These are phyloP conservation scores for Vaccinium corymbosum DNA, from an alignment of 148 eudicot genomes.

Conservation along the genomic window DNA sequence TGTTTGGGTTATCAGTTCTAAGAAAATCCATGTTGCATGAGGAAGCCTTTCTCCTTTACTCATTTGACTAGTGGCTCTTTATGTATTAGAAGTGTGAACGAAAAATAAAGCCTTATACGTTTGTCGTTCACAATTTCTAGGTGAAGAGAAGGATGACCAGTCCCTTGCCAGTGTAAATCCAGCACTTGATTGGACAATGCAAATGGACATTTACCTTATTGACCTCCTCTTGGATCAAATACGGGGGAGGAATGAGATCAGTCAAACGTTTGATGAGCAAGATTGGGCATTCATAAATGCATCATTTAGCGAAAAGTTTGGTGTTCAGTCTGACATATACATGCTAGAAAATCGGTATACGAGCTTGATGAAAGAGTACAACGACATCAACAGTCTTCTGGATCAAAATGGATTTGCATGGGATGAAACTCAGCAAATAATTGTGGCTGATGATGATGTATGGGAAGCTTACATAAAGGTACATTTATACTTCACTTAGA, in stretches of 20 bases:
- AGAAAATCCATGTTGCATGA: neutral
- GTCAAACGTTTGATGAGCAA: conserved; percentile 15
- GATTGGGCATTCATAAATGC: conserved; percentile 22
- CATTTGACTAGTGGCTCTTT: neutral
- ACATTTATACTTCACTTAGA: neutral
- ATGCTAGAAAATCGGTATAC: conserved; percentile 19
- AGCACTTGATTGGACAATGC: conserved; percentile 21
- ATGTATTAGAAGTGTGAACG: neutral
- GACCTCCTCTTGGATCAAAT: conserved; percentile 28
- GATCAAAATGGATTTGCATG: conserved; percentile 26
- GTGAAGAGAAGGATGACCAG: conserved; percentile 6
- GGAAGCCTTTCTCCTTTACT: neutral
- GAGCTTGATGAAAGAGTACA: conserved; percentile 29
- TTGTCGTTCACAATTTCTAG: conserved; percentile 11
- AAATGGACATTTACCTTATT: conserved; percentile 26
- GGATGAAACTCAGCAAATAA: conserved; percentile 25
- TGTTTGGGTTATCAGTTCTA: neutral
- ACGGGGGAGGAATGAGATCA: conserved; percentile 17
- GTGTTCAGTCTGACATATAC: conserved; percentile 17
- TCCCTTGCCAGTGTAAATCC: conserved; percentile 10
- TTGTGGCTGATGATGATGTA: conserved; percentile 23
- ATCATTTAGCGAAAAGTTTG: conserved; percentile 22
- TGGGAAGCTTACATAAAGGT: conserved; percentile 36
- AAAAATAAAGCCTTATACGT: neutral
- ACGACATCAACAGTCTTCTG: conserved; percentile 23